Conservation (phyloP, 1,284 basidiomycete species). For the Leucoagaricus sp. region DNA sequence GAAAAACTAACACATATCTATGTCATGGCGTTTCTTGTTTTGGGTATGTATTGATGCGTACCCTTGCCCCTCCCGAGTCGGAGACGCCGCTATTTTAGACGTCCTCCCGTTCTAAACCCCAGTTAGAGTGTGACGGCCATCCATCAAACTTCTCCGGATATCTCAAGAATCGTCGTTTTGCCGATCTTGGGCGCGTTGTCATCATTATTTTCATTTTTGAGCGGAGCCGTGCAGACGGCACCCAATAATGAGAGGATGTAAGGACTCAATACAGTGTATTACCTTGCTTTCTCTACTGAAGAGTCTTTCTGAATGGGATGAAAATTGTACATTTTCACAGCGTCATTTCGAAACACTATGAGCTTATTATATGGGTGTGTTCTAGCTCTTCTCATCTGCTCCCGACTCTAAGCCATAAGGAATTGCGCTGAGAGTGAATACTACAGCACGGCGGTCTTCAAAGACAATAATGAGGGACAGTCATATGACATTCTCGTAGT, state of each 20-base stretch:
- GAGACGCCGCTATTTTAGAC: slow-evolving; percentile 6
- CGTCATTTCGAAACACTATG: neutral
- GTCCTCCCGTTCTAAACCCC: neutral
- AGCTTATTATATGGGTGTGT: too few relatives aligned
- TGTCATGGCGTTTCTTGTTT: neutral
- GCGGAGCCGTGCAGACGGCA: slow-evolving; percentile 4
- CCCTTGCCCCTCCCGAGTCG: slow-evolving; percentile 9
- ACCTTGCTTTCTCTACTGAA: neutral
- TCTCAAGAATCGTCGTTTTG: neutral
- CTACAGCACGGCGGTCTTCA: too few relatives aligned
- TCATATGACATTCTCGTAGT: neutral
- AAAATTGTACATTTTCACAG: neutral
- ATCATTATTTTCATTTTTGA: neutral
- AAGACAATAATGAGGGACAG: neutral
- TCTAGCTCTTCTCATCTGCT: neutral
- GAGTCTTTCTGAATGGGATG: neutral
- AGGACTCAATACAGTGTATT: too few relatives aligned
- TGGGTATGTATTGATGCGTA: neutral
- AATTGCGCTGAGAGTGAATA: too few relatives aligned
- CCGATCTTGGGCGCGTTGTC: neutral
- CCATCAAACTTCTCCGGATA: slow-evolving; percentile 10
- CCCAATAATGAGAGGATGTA: neutral
- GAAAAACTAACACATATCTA: neutral
- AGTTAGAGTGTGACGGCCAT: neutral
- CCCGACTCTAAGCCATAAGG: neutral